Evolutionary conservation across 1,139 yeast genomes (phyloP).

Genomic region (Kodamaea ohmeri): DNA sequence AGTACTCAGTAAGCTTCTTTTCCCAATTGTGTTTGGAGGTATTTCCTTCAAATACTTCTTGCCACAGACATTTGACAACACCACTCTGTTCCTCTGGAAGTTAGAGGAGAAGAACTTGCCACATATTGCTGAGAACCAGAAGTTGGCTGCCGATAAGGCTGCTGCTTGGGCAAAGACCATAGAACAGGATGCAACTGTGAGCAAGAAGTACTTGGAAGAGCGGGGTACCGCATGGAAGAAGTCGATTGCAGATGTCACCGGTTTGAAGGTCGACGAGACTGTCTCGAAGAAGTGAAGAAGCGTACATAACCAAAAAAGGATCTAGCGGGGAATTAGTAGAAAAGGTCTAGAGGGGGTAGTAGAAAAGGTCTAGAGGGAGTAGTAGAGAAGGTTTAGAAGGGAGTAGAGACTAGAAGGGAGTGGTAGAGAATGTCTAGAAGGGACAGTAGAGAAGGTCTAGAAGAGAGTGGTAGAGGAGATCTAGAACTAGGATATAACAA

Average conservation of each 20-base stretch:
- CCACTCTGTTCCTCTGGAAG: constrained; percentile 59
- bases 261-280: constrained; percentile 64
- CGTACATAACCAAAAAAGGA: too few species aligned
- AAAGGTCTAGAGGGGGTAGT: not conserved
- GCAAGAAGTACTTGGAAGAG: constrained; percentile 39
- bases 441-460: not conserved
- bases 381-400: not conserved
- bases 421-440: not conserved
- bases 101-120: constrained; percentile 68
- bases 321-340: too few species aligned
- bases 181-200: constrained; percentile 33
- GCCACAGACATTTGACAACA: constrained; percentile 74
- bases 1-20: constrained; percentile 51
- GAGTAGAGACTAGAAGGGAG: not conserved
- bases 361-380: too few species aligned
- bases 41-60: constrained; percentile 71
- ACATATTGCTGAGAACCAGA: constrained; percentile 63
- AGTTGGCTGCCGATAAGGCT: constrained; percentile 43
- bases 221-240: constrained; percentile 46
- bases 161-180: constrained; percentile 46
- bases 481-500: too few species aligned
- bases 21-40: constrained; percentile 67
- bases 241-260: constrained; percentile 59
- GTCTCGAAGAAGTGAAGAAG: constrained; percentile 49
- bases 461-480: not conserved